Conservation (phyloP, 352 stramenopile genomes). For the Pythium aquatile region DNA sequence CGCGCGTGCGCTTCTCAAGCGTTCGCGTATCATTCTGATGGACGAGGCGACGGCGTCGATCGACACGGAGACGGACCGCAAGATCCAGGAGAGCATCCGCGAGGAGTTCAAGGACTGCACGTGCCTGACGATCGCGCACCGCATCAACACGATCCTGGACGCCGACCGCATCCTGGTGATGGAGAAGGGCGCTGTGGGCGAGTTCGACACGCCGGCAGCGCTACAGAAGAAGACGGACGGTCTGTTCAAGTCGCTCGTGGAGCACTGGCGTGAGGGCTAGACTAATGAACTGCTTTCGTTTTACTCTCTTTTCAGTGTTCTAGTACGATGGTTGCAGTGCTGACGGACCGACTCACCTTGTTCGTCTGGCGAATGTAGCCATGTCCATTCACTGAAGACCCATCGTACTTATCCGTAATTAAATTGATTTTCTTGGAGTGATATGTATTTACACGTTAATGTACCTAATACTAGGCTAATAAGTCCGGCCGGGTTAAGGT, state of each 20-base stretch:
- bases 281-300: too few species aligned
- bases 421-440: too few species aligned
- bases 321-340: too few species aligned
- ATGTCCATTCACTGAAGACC: too few species aligned
- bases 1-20: slow-evolving; percentile 89
- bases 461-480: too few species aligned
- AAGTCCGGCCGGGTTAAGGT: too few species aligned
- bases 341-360: too few species aligned
- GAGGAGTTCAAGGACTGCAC: slow-evolving; percentile 79
- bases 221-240: slow-evolving; percentile 74
- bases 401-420: too few species aligned
- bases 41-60: slow-evolving; percentile 97
- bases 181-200: slow-evolving; percentile 89
- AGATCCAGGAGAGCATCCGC: slow-evolving; percentile 75
- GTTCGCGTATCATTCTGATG: slow-evolving; percentile 94
- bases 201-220: slow-evolving; percentile 81
- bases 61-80: slow-evolving; percentile 86
- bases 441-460: too few species aligned
- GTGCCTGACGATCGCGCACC: slow-evolving; percentile 95
- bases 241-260: slow-evolving; percentile 66
- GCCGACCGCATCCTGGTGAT: slow-evolving; percentile 96
- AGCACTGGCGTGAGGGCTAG: slow-evolving; percentile 41
- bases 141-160: slow-evolving; percentile 97
- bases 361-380: too few species aligned
- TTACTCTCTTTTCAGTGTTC: too few species aligned